Conservation (phyloP, 2,329 filamentous ascomycete species). For the Drechslera avenae region DNA sequence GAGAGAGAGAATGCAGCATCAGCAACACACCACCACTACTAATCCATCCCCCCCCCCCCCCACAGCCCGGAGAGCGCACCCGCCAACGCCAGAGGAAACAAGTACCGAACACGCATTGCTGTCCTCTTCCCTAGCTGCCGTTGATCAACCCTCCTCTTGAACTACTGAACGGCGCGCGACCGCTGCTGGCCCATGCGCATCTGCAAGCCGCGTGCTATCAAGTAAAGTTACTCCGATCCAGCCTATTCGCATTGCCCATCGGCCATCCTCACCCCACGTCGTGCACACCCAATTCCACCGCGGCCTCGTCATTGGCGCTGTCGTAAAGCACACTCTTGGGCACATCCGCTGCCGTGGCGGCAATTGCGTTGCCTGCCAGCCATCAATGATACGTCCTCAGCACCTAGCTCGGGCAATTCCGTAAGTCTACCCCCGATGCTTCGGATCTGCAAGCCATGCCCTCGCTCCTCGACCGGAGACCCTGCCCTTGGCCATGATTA, state of each 20-base stretch:
- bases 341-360: not conserved
- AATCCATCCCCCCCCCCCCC: not conserved
- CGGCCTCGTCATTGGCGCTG: no score
- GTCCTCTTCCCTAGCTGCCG: no score
- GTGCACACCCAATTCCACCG: not conserved
- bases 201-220: slow-evolving; percentile 18
- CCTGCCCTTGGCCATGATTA: slow-evolving; percentile 28
- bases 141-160: not conserved
- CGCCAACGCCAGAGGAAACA: no score
- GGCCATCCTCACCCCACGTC: not conserved
- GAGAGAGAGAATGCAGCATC: not conserved
- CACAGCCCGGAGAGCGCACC: no score
- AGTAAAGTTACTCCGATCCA: slow-evolving; percentile 7
- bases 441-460: slow-evolving; percentile 25
- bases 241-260: slow-evolving; percentile 12
- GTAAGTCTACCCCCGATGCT: slow-evolving; percentile 30
- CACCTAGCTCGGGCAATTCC: slow-evolving; percentile 25
- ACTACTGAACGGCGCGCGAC: not conserved
- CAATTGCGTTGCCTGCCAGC: not conserved
- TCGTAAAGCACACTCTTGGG: not conserved
- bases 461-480: slow-evolving; percentile 15
- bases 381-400: slow-evolving; percentile 14
- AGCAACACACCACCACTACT: not conserved
- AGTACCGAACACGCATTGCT: no score
- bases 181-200: slow-evolving; percentile 16